Evolutionary conservation across 495 filamentous ascomycete genomes (phyloP), one percentile per base, ranked within the genome.

Genomic region (Antarctomyces pellizariae): DNA sequence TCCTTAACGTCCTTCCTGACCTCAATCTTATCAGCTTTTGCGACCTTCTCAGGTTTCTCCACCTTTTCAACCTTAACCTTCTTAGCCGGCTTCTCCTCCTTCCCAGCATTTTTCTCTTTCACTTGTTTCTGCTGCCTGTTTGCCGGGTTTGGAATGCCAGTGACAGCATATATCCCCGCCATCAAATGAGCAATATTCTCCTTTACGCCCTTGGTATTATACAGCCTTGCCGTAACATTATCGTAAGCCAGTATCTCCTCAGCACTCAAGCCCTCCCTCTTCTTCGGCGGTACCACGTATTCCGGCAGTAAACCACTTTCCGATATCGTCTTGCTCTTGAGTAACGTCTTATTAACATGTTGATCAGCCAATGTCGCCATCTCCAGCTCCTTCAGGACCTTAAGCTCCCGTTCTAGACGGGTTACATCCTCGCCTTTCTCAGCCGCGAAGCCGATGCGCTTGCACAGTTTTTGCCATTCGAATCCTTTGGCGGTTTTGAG

Each of bases 381-480:
- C 36, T 91, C 69, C 16, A 93, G 59, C 18, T 42, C 70, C 64
- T 90, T 93, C 31, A 89, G 45, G 17, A 69, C 71, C 15, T 62
- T 52, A 22, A 80, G 57, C 49, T 92, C 83, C 25, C 59, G 63
- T 34, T 71, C 60, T n/a, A 86, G 45, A 11, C 77, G 52, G 18
- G 47, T 41, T 13, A 48, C 35, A 44, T 63, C 54, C 11, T 55
- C 53, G 9, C 59, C 49, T n/a, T 59, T 53, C 12, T 46, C 28
- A 36, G 56, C 61, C 2, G 70, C 67, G 15, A 67, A 67, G 46
- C 74, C 82, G 13, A 74, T 53, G 18, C 80, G 53, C 28, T 79
- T 70, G 16, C 74, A 67, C 23, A 82, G 57, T 31, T 90, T 91
- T 49, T 91, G 83, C 36, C 79, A 58, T 51, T 92, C 83, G 45